phyloP scores from a whole-genome alignment of 805 yeast genomes.

The Schwanniomyces pseudopolymorphus region DNA sequence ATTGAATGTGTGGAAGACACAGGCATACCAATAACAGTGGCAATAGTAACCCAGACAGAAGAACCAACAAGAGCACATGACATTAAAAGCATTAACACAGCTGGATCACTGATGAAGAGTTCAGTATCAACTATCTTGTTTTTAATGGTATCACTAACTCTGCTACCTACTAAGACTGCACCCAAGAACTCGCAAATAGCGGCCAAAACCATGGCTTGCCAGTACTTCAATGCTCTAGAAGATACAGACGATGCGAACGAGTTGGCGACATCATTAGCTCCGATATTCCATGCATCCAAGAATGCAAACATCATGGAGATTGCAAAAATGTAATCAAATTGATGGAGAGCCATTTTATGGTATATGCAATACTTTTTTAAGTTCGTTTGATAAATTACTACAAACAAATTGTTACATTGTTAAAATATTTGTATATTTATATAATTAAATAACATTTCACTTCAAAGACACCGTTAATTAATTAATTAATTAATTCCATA shows the following conservation, averaged over 20 bases:
- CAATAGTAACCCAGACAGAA: constrained; percentile 65
- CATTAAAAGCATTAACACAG: constrained; percentile 74
- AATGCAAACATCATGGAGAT: constrained; percentile 68
- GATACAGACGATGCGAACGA: constrained; percentile 78
- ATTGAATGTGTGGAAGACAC: constrained; percentile 81
- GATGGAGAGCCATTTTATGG: constrained; percentile 38
- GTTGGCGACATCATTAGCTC: constrained; percentile 82
- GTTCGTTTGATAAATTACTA: neutral
- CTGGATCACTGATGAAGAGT: constrained; percentile 54
- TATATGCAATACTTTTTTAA: neutral
- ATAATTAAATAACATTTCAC: neutral
- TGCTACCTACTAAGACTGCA: constrained; percentile 69
- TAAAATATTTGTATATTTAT: neutral
- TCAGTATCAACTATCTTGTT: constrained; percentile 57
- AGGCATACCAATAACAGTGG: constrained; percentile 71
- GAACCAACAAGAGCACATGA: constrained; percentile 74
- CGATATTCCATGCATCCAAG: constrained; percentile 77
- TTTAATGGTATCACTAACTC: constrained; percentile 73
- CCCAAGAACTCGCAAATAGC: constrained; percentile 73
- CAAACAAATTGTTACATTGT: neutral
- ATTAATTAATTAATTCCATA: neutral
- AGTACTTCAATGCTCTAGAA: constrained; percentile 63
- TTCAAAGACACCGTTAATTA: neutral
- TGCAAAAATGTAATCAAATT: constrained; percentile 71
- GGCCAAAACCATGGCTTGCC: constrained; percentile 76